Conservation (phyloP, 2,329 filamentous ascomycete species). For the Epichloe elymi region DNA sequence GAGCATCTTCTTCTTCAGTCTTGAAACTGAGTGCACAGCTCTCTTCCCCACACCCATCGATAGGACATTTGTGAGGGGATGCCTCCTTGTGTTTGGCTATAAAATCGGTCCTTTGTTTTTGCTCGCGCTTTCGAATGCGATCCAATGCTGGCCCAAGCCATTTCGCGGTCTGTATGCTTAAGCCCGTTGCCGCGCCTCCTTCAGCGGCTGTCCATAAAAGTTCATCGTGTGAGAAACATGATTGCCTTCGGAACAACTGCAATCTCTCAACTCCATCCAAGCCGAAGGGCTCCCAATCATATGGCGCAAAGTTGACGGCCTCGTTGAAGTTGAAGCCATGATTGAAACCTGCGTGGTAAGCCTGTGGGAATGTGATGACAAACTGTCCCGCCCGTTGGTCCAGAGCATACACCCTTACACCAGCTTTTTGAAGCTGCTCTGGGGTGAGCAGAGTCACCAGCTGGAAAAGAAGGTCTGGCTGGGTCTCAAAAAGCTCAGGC, state of each 20-base stretch:
- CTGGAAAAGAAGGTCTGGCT: constrained; percentile 92
- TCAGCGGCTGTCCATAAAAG: constrained; percentile 81
- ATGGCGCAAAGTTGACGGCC: constrained; percentile 92
- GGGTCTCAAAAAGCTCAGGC: constrained; percentile 90
- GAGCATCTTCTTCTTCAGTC: constrained; percentile 59
- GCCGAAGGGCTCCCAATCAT: constrained; percentile 90
- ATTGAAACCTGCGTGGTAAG: constrained; percentile 96
- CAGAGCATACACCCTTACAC: constrained; percentile 85
- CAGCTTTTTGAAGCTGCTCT: constrained; percentile 83
- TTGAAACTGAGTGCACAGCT: constrained; percentile 48
- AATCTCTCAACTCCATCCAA: constrained; percentile 75
- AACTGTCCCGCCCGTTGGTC: constrained; percentile 94
- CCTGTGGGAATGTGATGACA: constrained; percentile 91
- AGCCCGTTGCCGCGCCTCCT: constrained; percentile 48
- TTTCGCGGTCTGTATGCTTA: constrained; percentile 79
- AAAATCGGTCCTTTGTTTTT: constrained; percentile 54
- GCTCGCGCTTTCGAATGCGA: constrained; percentile 63
- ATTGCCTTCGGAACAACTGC: constrained; percentile 76
- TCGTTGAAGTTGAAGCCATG: constrained; percentile 99
- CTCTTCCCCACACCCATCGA: constrained; percentile 29
- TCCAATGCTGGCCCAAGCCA: constrained; percentile 86
- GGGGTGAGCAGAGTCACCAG: constrained; percentile 92
- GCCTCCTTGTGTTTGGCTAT: constrained; percentile 47
- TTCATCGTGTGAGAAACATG: constrained; percentile 96
- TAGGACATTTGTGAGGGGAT: constrained; percentile 38